These are phyloP conservation scores for Mycena crocata DNA, from an alignment of 768 basidiomycete genomes.

Conservation along the genomic window DNA sequence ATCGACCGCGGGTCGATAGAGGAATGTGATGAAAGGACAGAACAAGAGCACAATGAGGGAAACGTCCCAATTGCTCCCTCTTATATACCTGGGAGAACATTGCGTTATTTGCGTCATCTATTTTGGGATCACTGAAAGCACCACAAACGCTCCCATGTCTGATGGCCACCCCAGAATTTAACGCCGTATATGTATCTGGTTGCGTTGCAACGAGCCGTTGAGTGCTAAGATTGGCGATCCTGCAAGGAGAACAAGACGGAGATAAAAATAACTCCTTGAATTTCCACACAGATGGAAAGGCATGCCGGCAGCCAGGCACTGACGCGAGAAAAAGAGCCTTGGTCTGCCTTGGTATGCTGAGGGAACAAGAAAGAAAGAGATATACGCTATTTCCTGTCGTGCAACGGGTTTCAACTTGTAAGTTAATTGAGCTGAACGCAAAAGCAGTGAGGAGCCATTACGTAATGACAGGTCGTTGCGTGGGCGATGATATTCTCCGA, in stretches of 20 bases:
- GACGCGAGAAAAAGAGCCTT: too few relatives aligned
- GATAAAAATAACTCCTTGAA: background rate
- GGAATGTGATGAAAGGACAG: conserved; percentile 27
- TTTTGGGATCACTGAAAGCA: background rate
- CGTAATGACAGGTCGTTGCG: too few relatives aligned
- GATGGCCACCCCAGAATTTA: conserved; percentile 14
- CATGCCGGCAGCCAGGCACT: too few relatives aligned
- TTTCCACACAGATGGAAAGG: too few relatives aligned
- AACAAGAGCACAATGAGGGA: conserved; percentile 19
- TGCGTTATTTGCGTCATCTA: conserved; percentile 1
- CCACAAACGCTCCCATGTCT: background rate
- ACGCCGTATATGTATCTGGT: background rate
- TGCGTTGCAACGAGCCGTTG: conserved; percentile 9
- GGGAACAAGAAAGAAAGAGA: too few relatives aligned
- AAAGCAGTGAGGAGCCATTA: too few relatives aligned
- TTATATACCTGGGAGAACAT: conserved; percentile 4
- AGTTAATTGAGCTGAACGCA: too few relatives aligned
- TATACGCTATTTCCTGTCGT: too few relatives aligned
- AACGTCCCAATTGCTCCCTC: background rate
- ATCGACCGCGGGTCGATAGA: conserved; percentile 32
- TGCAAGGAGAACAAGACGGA: conserved; percentile 2
- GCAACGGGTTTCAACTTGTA: too few relatives aligned
- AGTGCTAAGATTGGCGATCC: background rate
- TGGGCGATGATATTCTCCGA: too few relatives aligned
- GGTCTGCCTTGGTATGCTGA: too few relatives aligned